Base-by-base conservation (phyloP, 441 rosid genomes). In the Pelargonium australe region DNA sequence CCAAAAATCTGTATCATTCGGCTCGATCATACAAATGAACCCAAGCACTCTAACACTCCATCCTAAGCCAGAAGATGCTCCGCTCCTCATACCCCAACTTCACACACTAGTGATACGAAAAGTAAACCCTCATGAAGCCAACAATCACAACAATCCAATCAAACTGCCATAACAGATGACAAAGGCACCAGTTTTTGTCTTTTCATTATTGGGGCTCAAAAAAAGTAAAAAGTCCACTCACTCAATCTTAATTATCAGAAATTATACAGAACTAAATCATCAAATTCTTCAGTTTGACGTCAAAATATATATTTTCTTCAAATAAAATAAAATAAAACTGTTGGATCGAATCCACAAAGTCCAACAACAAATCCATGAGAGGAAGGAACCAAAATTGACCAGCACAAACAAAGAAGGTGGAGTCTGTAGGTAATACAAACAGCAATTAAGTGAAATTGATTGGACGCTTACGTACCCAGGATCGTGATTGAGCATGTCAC, bases 401-500 rank as follows among this genome's bases (percentile, higher is more conserved):
- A 53, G 13, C 14, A 55, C n/a, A 19, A 55, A 66, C 23, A 20
- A 20, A 20, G 23, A 20, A 20, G 23, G 23, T 20, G 23, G 23
- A 20, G 23, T 20, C 23, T 20, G 23, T 20, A 20, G 23, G 23
- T 20, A 20, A 20, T 20, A 20, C 23, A 20, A 20, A 20, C 23
- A 20, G 23, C 44, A 63, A 70, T 49, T 10, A 45, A 60, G 68
- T 75, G 72, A 62, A 28, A 34, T 70, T 43, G 68, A 19, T 3
- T n/a, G 61, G 37, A 68, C 4, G 74, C 81, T 10, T 16, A 53
- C 76, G 31, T 86, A 95, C 99, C 86, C 87, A 28, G 97, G 99
- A 79, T 95, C 98, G 73, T 81, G 92, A 79, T 90, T 95, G 81
- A 94, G 92, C 84, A 90, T 81, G 67, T 95, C 97, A 79, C 98